Percentiles rank a stretch among this genome's conserved stretches.
phyloP scores from a whole-genome alignment of 1,284 basidiomycete species.

The Gymnopus androsaceus region DNA sequence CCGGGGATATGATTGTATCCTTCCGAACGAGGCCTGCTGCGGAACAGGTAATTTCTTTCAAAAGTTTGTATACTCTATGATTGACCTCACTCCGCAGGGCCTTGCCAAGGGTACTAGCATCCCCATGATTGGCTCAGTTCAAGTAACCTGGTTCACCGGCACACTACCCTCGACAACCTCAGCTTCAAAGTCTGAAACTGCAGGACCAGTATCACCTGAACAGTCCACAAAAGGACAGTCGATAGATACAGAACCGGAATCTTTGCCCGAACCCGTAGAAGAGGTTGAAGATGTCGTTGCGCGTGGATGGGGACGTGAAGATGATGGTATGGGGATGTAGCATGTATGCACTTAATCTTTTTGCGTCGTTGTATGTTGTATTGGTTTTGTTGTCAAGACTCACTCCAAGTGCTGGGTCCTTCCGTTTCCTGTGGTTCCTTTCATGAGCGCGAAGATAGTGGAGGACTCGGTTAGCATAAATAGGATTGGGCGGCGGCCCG shows the following conservation, averaged over 20 bases:
- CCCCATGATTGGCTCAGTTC: conserved; percentile 62
- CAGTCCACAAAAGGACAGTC: conserved; percentile 2
- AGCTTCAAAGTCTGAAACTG: conserved; percentile 11
- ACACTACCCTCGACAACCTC: conserved; percentile 27
- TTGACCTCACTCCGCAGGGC: conserved; percentile 42
- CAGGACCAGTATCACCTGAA: conserved; percentile 14
- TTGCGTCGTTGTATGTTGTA: conserved; percentile 6
- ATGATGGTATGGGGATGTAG: conserved; percentile 68
- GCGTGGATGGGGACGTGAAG: conserved; percentile 65
- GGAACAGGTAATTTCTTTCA: conserved; percentile 62
- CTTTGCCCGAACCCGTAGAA: conserved; percentile 28
- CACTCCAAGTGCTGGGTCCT: background rate
- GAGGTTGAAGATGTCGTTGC: conserved; percentile 60
- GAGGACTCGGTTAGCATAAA: no score
- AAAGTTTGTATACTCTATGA: no score
- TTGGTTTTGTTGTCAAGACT: background rate
- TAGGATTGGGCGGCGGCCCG: no score
- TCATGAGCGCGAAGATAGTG: no score
- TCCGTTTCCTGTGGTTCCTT: no score
- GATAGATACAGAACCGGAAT: conserved; percentile 18
- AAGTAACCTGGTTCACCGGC: conserved; percentile 64
- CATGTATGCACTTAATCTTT: background rate
- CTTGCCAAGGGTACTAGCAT: conserved; percentile 67
- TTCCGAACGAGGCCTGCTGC: conserved; percentile 72
- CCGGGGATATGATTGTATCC: conserved; percentile 60